Evolutionary conservation across 495 filamentous ascomycete species (phyloP).

Genomic region (Haplographium delicatum): DNA sequence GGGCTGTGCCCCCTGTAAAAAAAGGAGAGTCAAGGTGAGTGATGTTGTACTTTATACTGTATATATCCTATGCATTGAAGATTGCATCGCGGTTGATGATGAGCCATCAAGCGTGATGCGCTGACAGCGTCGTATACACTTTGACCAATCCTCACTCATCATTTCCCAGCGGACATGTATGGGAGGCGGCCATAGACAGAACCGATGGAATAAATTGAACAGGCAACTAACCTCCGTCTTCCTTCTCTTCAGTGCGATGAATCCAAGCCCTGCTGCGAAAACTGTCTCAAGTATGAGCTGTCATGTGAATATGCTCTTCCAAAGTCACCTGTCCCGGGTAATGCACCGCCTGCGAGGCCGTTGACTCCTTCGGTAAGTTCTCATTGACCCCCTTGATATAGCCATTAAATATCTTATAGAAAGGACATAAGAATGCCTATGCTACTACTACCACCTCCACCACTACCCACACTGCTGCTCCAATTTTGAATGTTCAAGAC

Average conservation of each 20-base stretch:
- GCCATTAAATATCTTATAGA: too few species aligned
- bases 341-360: not conserved
- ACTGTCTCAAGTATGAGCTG: not conserved
- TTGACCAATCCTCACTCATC: not conserved
- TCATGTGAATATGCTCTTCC: not conserved
- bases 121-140: not conserved
- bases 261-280: not conserved
- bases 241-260: not conserved
- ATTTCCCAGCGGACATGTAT: too few species aligned
- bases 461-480: not conserved
- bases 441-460: not conserved
- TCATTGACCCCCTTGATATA: not conserved
- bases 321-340: too few species aligned
- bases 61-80: too few species aligned
- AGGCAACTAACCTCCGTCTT: not conserved
- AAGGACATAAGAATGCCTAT: too few species aligned
- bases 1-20: not conserved
- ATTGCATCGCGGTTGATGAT: not conserved
- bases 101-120: not conserved
- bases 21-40: not conserved
- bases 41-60: not conserved
- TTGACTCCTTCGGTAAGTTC: not conserved
- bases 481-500: constrained; percentile 28
- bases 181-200: too few species aligned
- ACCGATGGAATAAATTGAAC: too few species aligned